These are phyloP conservation scores for Euphrasia confusa DNA, from an alignment of 257 asterid species.

Conservation along the genomic window DNA sequence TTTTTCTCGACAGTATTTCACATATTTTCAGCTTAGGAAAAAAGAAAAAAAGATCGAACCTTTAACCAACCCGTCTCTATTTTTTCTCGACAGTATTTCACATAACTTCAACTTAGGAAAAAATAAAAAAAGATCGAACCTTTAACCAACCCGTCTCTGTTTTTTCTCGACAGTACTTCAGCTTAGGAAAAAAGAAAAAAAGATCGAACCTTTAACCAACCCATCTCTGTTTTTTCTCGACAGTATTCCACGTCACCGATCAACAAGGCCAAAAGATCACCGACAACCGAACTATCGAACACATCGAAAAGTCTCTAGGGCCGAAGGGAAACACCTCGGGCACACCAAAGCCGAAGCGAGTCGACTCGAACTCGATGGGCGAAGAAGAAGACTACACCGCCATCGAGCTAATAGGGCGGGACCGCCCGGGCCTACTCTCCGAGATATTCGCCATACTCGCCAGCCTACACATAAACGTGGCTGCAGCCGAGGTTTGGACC, in stretches of 20 bases:
- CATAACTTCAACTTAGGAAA: background rate
- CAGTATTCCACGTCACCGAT: constrained; percentile 97
- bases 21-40: too few species aligned
- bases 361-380: constrained; percentile 58
- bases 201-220: background rate
- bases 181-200: too few species aligned
- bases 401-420: constrained; percentile 81
- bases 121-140: too few species aligned
- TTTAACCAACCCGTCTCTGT: constrained; percentile 2
- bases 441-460: constrained; percentile 87
- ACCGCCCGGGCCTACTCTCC: constrained; percentile 87
- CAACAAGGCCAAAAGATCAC: constrained; percentile 77
- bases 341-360: constrained; percentile 47
- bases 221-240: constrained; percentile 23
- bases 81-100: constrained; percentile 67
- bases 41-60: background rate
- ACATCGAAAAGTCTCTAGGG: constrained; percentile 88
- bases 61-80: background rate
- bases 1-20: constrained; percentile 62
- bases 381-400: constrained; percentile 60
- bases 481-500: constrained; percentile 98
- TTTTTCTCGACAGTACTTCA: constrained; percentile 61
- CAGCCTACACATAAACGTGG: constrained; percentile 69
- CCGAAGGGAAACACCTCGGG: constrained; percentile 75
- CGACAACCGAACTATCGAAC: constrained; percentile 61